Percentiles rank a stretch among this genome's conserved stretches.
Conservation (phyloP, 129 eudicot genomes). For the Lactuca saligna region DNA sequence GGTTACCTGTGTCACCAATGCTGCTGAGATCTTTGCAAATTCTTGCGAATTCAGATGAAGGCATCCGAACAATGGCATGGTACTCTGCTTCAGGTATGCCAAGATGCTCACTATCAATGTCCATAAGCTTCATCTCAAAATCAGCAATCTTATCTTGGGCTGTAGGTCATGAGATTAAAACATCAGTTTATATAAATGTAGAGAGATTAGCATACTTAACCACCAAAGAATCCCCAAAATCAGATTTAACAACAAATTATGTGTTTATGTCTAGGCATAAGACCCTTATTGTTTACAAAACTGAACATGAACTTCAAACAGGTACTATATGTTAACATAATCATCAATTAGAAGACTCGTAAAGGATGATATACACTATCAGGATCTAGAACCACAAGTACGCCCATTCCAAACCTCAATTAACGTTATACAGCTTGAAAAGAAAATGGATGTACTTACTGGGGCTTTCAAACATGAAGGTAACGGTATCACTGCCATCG, state of each 20-base stretch:
- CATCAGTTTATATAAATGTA: no score
- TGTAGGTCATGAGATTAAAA: constrained; percentile 11
- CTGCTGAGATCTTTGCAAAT: constrained; percentile 86
- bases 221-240: no score
- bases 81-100: constrained; percentile 94
- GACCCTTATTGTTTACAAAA: no score
- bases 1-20: constrained; percentile 83
- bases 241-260: no score
- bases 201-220: no score
- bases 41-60: constrained; percentile 82
- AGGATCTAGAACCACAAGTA: background rate
- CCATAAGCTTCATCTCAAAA: constrained; percentile 93
- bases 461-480: constrained; percentile 89
- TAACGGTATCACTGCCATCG: constrained; percentile 91
- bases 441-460: constrained; percentile 39
- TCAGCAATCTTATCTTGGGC: constrained; percentile 90
- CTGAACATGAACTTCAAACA: no score
- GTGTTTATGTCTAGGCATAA: no score
- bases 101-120: constrained; percentile 90
- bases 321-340: no score
- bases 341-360: no score
- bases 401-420: background rate
- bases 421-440: background rate
- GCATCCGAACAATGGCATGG: constrained; percentile 89
- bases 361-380: background rate